Evolutionary conservation across 148 eudicot species (phyloP), one percentile per base, ranked within the genome.

Genomic region (Fagopyrum esculentum): DNA sequence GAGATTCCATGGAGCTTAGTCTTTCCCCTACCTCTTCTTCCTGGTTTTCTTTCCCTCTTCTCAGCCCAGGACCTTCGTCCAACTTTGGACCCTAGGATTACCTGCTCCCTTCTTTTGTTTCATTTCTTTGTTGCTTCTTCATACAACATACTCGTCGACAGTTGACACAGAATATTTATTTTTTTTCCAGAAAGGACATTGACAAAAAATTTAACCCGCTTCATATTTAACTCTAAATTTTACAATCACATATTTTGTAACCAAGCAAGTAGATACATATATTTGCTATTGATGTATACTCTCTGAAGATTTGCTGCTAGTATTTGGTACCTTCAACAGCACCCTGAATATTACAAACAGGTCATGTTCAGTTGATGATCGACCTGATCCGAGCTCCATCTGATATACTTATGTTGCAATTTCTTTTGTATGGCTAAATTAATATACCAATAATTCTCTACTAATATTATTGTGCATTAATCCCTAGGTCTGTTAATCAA

Each of bases 11-110:
- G 52, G 88, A 83, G 73, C 84, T 90, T 13, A 81, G 77, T 40
- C 51, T 86, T 80, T 88, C 89, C 1, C 92, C 90, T 0, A 71
- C 78, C 46, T 88, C 87, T 52, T 78, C 71, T 6, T 74, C 87
- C 17, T 90, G 89, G 92, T 87, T 83, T 80, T 78, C 88, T n/a
- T 85, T 87, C 56, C 76, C 86, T 69, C 83, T 90, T 54, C 46
- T 77, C 72, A 90, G 88, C 73, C 92, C 96, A 0, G 86, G 87
- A 30, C 49, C 74, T 6, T 13, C 72, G 35, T 68, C 81, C 35
- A 45, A 72, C 71, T 64, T 71, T 69, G 83, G 71, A 66, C 46
- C 71, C 40, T 66, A 66, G 47, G 46, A 40, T 35, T 35, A 0
- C 40, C 40, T 35, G 40, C 40, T 35, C 40, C 40, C 40, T 64